Base-by-base conservation (phyloP, 768 basidiomycete species). In the Hericium alpestre region DNA sequence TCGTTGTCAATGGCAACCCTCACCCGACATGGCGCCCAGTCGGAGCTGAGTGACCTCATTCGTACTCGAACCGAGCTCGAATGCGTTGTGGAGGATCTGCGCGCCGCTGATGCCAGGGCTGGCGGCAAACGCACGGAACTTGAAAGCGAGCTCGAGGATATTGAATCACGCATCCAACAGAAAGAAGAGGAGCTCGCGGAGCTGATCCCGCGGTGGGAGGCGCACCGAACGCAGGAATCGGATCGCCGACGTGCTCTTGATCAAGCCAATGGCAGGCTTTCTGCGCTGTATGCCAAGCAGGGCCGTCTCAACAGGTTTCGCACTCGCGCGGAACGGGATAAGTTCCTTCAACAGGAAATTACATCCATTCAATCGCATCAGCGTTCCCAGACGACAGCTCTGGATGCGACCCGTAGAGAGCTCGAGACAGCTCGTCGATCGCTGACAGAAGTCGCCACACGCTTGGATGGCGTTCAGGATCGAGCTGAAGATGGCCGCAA, bases 231-330 rank as follows among this genome's bases (percentile, higher is more conserved):
- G 1, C 71, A 65, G 47, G 84, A 80, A 70, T 70, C 66, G 49
- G 65, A 76, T 48, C 82, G 86, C 72, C 80, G 81, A 65, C 78
- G 81, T 51, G 79, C 75, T 25, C 75, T 96, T 61, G 92, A 94
- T 59, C 82, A 85, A 41, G 83, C 84, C 0, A 82, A 79, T 53
- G 84, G 88, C 1, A 79, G 76, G 49, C 72, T 97, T 3, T 76
- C 79, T 0, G 80, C 87, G 0, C 74, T 99, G 1, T 93, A 87
- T 65, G 85, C 88, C 2, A 98, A 98, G 67, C 93, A 92, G 67
- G 93, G 93, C 2, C 86, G 96, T 20, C 76, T 86, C 40, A 82
- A 83, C 53, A 89, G 87, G 64, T 99, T 96, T 73, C 74, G 83
- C 20, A 90, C 88, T 13, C 85, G 84, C 65, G 75, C 78, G 0